Base-by-base conservation (phyloP, 1,284 basidiomycete species). In the Ustilago trichophora region DNA sequence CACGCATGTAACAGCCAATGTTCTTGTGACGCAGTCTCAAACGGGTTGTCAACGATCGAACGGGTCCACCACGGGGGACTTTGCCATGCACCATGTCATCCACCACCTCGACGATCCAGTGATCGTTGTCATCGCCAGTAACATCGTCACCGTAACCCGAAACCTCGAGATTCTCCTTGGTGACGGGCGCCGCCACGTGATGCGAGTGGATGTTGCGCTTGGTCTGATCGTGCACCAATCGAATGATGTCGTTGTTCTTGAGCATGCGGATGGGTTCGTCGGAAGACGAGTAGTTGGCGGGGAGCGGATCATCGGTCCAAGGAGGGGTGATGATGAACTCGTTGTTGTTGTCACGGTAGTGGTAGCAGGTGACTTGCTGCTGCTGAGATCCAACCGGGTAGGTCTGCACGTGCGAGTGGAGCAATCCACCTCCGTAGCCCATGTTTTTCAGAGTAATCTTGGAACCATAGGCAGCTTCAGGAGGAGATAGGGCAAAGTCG, bases 301-400 rank as follows among this genome's bases (percentile, higher is more conserved):
- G 74, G 5, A 80, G 53, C 37, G 50, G 54, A 16, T 55, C 50
- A 44, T 79, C 88, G 38, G 90, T 87, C 92, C 93, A 96, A 4
- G 85, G 85, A 3, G 92, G 93, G 2, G 89, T 86, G 72, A 98
- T 82, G 34, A 86, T 78, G 89, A 92, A 98, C 49, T 98, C 87
- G 83, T 98, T 98, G 86, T 98, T 98, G 55, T 89, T 88, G 82
- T 98, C 95, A 84, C 95, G 96, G 87, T 98, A 98, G 84, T 98
- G 95, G 83, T 98, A 98, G 84, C 95, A 98, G 0, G 95, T 99
- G 11, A 98, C 89, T 83, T 98, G 96, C 79, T 98, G 95, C 82
- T 98, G 94, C 56, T 86, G 85, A 0, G 92, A 96, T n/a, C 94
- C 95, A 15, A 88, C 85, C 0, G 96, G 96, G 81, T 90, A 98